These are phyloP conservation scores for Saccharomycopsis lassenensis DNA, from an alignment of 805 yeast genomes.

Conservation along the genomic window DNA sequence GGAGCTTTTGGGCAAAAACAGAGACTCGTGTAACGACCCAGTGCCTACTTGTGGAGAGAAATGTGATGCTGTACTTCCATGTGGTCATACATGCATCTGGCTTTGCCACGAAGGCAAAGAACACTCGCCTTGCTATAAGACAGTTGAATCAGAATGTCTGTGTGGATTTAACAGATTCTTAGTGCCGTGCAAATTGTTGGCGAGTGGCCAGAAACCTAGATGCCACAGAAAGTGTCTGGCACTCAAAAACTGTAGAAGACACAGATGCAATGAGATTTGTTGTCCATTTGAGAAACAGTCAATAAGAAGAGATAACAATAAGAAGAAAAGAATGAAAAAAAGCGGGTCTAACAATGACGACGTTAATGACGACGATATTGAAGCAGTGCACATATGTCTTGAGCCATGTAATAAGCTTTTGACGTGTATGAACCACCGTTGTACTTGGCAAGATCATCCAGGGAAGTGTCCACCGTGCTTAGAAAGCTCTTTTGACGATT, in stretches of 20 bases:
- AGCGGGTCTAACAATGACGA: conserved; percentile 23
- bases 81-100: conserved; percentile 65
- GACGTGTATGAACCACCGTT: conserved; percentile 58
- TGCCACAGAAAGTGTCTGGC: conserved; percentile 70
- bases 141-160: conserved; percentile 42
- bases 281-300: conserved; percentile 62
- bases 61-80: conserved; percentile 53
- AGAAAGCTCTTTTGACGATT: conserved; percentile 70
- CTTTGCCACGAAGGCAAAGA: conserved; percentile 74
- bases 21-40: conserved; percentile 62
- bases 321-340: conserved; percentile 37
- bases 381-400: conserved; percentile 66
- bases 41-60: conserved; percentile 60
- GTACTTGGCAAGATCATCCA: conserved; percentile 62
- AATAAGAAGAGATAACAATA: conserved; percentile 32
- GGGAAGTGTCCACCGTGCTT: conserved; percentile 76
- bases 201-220: conserved; percentile 39
- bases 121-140: conserved; percentile 48
- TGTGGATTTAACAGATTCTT: conserved; percentile 49
- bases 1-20: conserved; percentile 27
- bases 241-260: conserved; percentile 68
- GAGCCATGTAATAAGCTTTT: conserved; percentile 50
- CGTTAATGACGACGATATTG: conserved; percentile 44
- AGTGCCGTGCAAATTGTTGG: conserved; percentile 55
- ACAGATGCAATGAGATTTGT: conserved; percentile 58